A percentile compares a stretch with the other conserved stretches of the same genome.
phyloP scores from a whole-genome alignment of 257 asterid genomes.

The Salvia hispanica region DNA sequence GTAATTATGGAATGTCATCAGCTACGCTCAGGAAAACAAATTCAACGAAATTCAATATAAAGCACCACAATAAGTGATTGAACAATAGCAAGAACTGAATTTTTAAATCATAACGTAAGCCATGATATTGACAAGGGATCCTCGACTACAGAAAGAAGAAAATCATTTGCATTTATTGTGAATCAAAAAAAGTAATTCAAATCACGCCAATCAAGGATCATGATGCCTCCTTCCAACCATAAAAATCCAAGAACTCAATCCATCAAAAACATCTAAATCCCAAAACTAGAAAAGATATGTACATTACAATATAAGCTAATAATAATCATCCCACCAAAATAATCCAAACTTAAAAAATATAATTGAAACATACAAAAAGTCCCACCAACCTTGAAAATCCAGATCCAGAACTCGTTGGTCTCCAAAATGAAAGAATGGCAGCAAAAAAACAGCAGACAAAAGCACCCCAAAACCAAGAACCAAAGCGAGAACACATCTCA shows the following conservation, averaged over 20 bases:
- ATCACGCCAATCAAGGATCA: conserved; percentile 15
- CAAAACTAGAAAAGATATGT: conserved; percentile 13
- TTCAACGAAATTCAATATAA: neutral
- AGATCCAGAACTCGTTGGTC: conserved; percentile 78
- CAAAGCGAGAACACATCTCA: conserved; percentile 67
- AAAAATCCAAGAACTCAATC: conserved; percentile 15
- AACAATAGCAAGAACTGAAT: neutral
- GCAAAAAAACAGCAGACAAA: conserved; percentile 70
- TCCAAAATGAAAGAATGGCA: conserved; percentile 64
- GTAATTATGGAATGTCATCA: neutral
- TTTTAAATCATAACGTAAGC: neutral
- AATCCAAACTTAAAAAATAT: neutral
- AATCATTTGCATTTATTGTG: neutral
- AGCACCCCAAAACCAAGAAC: conserved; percentile 67
- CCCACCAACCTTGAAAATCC: conserved; percentile 57
- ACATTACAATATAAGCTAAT: conserved; percentile 24
- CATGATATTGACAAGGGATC: neutral
- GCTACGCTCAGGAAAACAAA: conserved; percentile 3
- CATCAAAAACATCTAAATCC: neutral
- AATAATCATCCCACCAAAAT: conserved; percentile 8
- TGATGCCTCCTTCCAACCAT: conserved; percentile 23
- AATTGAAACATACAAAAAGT: neutral
- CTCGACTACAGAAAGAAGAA: conserved; percentile 6
- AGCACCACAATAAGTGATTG: conserved; percentile 13
- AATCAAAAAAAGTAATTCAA: conserved; percentile 6